A percentile compares a stretch with the other conserved stretches of the same genome.
These are phyloP conservation scores for Leishmania martiniquensis DNA, from an alignment of 208 protist species.

Conservation along the genomic window DNA sequence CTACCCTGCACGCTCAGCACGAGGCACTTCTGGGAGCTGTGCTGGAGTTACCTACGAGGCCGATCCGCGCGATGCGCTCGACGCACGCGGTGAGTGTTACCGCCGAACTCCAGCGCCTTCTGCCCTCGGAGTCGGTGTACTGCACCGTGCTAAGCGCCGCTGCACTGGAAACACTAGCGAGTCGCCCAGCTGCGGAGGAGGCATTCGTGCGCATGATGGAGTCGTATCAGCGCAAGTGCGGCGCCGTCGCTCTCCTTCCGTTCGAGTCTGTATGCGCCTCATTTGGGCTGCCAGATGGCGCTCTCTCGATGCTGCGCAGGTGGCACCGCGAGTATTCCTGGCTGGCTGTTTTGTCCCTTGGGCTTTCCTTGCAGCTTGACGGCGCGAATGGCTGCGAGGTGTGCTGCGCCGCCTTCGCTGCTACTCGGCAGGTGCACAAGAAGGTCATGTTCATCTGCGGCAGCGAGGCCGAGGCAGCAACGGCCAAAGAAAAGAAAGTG, in stretches of 20 bases:
- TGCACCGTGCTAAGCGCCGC: conserved; percentile 62
- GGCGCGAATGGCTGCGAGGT: conserved; percentile 36
- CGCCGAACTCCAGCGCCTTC: conserved; percentile 23
- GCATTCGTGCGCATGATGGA: conserved; percentile 86
- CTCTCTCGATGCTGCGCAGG: conserved; percentile 32
- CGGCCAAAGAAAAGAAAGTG: conserved; percentile 41
- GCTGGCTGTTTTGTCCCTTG: conserved; percentile 62
- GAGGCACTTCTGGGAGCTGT: not conserved
- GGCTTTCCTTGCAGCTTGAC: conserved; percentile 58
- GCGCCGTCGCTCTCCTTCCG: conserved; percentile 56
- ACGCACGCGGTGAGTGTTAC: not conserved
- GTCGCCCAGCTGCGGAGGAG: conserved; percentile 26
- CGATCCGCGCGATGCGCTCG: not conserved
- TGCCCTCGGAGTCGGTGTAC: conserved; percentile 42
- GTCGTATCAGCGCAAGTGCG: conserved; percentile 57
- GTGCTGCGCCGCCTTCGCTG: conserved; percentile 44
- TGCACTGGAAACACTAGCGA: conserved; percentile 48
- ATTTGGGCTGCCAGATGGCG: conserved; percentile 22
- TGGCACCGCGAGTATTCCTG: conserved; percentile 56
- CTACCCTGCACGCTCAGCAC: not conserved
- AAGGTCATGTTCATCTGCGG: conserved; percentile 64
- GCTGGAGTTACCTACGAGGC: not conserved
- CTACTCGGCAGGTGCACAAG: conserved; percentile 32
- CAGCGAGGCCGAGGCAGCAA: conserved; percentile 30
- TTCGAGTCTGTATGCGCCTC: conserved; percentile 44